Base-by-base conservation (phyloP, 208 protist genomes). In the Crithidia brevicula region DNA sequence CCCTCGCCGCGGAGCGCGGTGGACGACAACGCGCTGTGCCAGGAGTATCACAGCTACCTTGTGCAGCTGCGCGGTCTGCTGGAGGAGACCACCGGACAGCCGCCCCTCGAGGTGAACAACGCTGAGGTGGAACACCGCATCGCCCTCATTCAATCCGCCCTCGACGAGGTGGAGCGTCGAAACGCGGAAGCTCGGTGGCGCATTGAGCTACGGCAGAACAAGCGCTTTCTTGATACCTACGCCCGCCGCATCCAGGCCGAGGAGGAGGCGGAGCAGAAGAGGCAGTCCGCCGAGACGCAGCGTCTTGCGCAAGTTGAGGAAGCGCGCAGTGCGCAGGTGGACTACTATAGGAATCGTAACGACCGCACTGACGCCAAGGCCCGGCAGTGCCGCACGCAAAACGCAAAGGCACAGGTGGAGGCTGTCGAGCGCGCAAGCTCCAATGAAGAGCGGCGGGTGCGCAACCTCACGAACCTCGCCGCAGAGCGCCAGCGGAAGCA, bases 51-150 rank as follows among this genome's bases (percentile, higher is more conserved):
- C 33, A 64, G 59, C 10, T 88, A 89, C 56, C 79, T 79, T 0
- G 74, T 72, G 3, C 87, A 96, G 69, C 68, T 96, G 30, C 71
- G 82, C 27, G 79, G 75, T 13, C 68, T 93, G 20, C 53, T 96
- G 27, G 68, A 79, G 7, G 80, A 82, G 16, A 88, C 87, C 0
- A 84, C 80, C n/a, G 67, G 67, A 18, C 77, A 92, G 25, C 79
- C 82, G 7, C 91, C 87, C 3, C 42, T 43, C 0, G 82, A 81
- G 15, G 82, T 88, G n/a, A 56, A 79, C 47, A 72, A 60, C 0
- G 62, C 73, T 0, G 78, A 82, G 28, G 79, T 93, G 7, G 80
- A 91, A 58, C 78, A 64, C 22, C 85, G 85, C 56, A 84, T 96
- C 30, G 57, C 51, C 15, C 59, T 86, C 57, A 74, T 96, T 1